phyloP scores from a whole-genome alignment of 177 flowering plant species.

The Telopea speciosissima region DNA sequence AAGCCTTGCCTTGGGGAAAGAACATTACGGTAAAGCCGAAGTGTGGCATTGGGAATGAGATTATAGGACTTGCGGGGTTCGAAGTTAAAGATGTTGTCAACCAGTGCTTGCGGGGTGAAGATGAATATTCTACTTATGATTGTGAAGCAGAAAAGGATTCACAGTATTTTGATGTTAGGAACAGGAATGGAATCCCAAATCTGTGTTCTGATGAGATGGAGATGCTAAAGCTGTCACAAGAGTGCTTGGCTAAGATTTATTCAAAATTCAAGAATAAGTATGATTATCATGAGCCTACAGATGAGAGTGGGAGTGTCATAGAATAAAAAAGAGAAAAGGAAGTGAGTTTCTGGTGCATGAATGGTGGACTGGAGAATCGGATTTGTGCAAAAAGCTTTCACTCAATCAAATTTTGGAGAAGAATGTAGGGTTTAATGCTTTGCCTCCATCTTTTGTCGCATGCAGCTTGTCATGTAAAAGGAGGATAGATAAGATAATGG shows the following conservation, averaged over 20 bases:
- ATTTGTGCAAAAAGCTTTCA: constrained; percentile 50
- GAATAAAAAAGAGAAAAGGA: constrained; percentile 22
- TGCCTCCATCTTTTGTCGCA: constrained; percentile 68
- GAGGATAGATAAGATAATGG: constrained; percentile 61
- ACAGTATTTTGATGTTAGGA: constrained; percentile 27
- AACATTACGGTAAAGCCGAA: constrained; percentile 55
- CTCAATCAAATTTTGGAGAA: constrained; percentile 45
- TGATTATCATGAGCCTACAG: constrained; percentile 13
- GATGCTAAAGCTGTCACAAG: constrained; percentile 42
- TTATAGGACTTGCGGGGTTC: constrained; percentile 12
- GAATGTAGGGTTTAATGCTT: constrained; percentile 54
- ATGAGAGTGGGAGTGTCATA: constrained; percentile 15
- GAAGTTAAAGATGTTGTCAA: constrained; percentile 38
- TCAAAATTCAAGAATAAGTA: constrained; percentile 24
- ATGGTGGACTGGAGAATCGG: constrained; percentile 68
- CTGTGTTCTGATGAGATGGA: constrained; percentile 17
- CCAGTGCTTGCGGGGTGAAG: constrained; percentile 40
- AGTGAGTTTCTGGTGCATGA: constrained; percentile 22
- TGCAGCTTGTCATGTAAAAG: constrained; percentile 33
- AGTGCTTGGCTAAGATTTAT: constrained; percentile 43
- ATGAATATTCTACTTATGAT: constrained; percentile 24
- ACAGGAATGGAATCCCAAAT: constrained; percentile 7
- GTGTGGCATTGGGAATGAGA: constrained; percentile 16
- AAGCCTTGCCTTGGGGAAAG: constrained; percentile 79
- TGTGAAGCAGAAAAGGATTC: constrained; percentile 20